Conservation (phyloP, 164 flowering plant species). For the Berberis vulgaris region DNA sequence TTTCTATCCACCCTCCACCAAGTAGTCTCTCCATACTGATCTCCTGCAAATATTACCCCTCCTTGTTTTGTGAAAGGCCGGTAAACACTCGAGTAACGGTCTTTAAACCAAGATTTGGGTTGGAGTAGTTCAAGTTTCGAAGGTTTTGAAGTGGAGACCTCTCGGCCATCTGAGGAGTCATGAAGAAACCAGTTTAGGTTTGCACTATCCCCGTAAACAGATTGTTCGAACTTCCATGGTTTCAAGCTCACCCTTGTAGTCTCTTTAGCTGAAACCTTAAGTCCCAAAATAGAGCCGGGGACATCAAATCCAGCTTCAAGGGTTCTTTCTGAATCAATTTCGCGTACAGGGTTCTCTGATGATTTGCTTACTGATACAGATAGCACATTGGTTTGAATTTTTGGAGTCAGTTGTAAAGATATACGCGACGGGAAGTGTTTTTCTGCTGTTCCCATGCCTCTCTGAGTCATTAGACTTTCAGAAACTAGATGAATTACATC, state of each 20-base stretch:
- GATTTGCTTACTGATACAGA: slow-evolving; percentile 82
- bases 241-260: slow-evolving; percentile 42
- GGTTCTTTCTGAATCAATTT: slow-evolving; percentile 45
- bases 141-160: slow-evolving; percentile 71
- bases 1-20: slow-evolving; percentile 65
- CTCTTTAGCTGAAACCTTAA: slow-evolving; percentile 52
- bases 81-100: slow-evolving; percentile 60
- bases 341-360: slow-evolving; percentile 62
- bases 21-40: slow-evolving; percentile 79
- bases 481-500: slow-evolving; percentile 55
- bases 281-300: slow-evolving; percentile 32
- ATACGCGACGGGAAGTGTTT: slow-evolving; percentile 90
- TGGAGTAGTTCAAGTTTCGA: slow-evolving; percentile 44
- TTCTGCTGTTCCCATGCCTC: slow-evolving; percentile 65
- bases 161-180: slow-evolving; percentile 62
- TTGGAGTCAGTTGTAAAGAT: slow-evolving; percentile 69
- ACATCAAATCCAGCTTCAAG: slow-evolving; percentile 55
- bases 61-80: slow-evolving; percentile 85
- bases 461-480: slow-evolving; percentile 42
- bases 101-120: slow-evolving; percentile 76
- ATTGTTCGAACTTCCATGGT: slow-evolving; percentile 93
- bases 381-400: slow-evolving; percentile 41
- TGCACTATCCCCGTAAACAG: slow-evolving; percentile 53
- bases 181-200: slow-evolving; percentile 77
- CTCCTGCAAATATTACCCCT: slow-evolving; percentile 84